Evolutionary conservation across 306 rosid species (phyloP).

Genomic region (Biancaea sappan): DNA sequence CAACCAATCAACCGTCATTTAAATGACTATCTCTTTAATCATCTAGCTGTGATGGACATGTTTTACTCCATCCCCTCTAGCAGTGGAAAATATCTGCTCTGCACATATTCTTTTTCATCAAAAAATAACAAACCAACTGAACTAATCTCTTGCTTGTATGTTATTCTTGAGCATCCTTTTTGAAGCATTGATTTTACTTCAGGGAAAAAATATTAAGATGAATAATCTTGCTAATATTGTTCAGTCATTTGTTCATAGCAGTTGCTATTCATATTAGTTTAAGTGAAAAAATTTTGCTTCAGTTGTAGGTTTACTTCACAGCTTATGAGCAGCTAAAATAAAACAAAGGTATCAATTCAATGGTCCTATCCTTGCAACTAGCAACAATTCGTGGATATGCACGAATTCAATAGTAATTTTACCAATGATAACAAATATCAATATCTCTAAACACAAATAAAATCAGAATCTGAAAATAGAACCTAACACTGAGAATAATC

Average conservation of each 20-base stretch:
- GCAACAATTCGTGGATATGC: too few species aligned
- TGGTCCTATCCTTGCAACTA: too few species aligned
- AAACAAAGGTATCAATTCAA: too few species aligned
- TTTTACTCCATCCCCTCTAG: neutral
- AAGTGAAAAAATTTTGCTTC: conserved; percentile 40
- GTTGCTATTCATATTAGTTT: conserved; percentile 32
- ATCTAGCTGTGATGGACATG: conserved; percentile 13
- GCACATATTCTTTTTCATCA: neutral
- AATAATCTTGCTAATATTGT: conserved; percentile 7
- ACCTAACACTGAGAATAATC: too few species aligned
- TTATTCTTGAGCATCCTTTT: conserved; percentile 17
- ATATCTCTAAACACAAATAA: too few species aligned
- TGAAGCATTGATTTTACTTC: neutral
- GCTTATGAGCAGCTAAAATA: conserved; percentile 86
- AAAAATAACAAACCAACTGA: neutral
- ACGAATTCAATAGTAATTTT: too few species aligned
- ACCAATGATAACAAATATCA: too few species aligned
- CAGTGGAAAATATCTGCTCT: neutral
- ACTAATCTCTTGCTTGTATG: conserved; percentile 2
- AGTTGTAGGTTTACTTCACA: conserved; percentile 87
- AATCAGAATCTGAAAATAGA: too few species aligned
- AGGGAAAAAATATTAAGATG: conserved; percentile 4
- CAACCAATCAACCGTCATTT: neutral
- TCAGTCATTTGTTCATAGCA: conserved; percentile 17
- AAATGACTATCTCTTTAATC: conserved; percentile 2